A percentile compares a stretch with the other conserved stretches of the same genome.
Conservation (phyloP, 2,329 filamentous ascomycete species). For the Sporothrix pallida region DNA sequence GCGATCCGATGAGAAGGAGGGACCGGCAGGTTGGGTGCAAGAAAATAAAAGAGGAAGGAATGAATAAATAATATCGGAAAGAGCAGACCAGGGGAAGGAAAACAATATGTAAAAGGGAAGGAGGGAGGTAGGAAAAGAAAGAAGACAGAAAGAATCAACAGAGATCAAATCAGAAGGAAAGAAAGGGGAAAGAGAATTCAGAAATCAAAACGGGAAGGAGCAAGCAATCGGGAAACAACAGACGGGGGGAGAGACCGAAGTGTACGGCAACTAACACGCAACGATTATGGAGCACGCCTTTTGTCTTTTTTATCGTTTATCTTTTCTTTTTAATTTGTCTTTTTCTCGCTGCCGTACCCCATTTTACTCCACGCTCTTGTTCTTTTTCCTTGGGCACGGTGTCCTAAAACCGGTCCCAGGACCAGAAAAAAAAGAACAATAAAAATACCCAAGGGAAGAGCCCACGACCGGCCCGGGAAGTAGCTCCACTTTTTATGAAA, state of each 20-base stretch:
- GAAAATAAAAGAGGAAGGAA: background rate
- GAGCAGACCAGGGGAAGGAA: background rate
- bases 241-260: background rate
- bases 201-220: slow-evolving; percentile 16
- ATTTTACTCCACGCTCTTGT: background rate
- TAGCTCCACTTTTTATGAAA: background rate
- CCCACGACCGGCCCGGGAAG: slow-evolving; percentile 12
- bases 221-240: slow-evolving; percentile 8
- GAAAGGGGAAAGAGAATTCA: background rate
- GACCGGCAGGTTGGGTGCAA: background rate
- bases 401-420: slow-evolving; percentile 14
- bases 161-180: slow-evolving; percentile 24
- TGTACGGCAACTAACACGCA: slow-evolving; percentile 13
- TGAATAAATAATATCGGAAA: background rate
- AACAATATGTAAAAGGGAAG: background rate
- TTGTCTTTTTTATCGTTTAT: background rate
- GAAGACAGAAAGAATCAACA: background rate
- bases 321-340: background rate
- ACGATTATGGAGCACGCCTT: slow-evolving; percentile 15
- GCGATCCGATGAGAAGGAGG: background rate
- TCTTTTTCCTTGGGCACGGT: slow-evolving; percentile 5
- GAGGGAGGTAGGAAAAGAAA: background rate
- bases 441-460: background rate
- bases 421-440: slow-evolving; percentile 16
- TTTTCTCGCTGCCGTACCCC: too few relatives aligned